Evolutionary conservation across 352 stramenopile species (phyloP), one percentile per base, ranked within the genome.

Genomic region (Pythium guiyangense): DNA sequence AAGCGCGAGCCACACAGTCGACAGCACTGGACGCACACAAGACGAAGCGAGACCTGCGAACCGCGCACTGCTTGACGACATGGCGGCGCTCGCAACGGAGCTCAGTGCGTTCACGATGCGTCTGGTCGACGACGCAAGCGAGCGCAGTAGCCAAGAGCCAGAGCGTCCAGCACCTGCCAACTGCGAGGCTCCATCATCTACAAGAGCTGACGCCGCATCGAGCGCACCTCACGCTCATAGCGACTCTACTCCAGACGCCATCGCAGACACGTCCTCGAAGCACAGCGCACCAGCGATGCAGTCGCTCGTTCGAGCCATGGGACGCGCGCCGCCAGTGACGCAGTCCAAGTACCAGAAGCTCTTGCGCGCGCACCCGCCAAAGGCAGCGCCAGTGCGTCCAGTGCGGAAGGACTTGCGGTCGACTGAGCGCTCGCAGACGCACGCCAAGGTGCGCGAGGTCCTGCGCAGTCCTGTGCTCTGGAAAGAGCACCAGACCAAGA

Each of bases 401-500:
- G 17, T 35, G 9, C 25, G 8, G 39, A 14, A 22, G 31, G 26
- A 61, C 57, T 18, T 14, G 5, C 26, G 48, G n/a, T 5, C 40
- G 27, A 45, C 2, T 40, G 47, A 34, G 37, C 15, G n/a, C 31
- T 5, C 6, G 14, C 57, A 26, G 15, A 46, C 56, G 27, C 37
- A 35, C n/a, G 14, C 47, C 12, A 40, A 54, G 15, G 31, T 56
- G 26, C 62, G 59, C 22, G 43, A 49, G 43, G 44, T 65, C 5
- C 43, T 71, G 11, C 62, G 44, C 34, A 62, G 60, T 44, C 52
- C 49, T 10, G 37, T 40, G 14, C 61, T 70, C 27, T 86, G 72
- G 74, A 74, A 65, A 12, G 69, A 73, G 25, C 74, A 81, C 47
- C 80, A 88, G 46, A 74, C 49, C 55, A 74, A 74, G 50, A 86